Evolutionary conservation across 306 rosid species (phyloP), one percentile per base, ranked within the genome.

Genomic region (Crotalaria pallida): DNA sequence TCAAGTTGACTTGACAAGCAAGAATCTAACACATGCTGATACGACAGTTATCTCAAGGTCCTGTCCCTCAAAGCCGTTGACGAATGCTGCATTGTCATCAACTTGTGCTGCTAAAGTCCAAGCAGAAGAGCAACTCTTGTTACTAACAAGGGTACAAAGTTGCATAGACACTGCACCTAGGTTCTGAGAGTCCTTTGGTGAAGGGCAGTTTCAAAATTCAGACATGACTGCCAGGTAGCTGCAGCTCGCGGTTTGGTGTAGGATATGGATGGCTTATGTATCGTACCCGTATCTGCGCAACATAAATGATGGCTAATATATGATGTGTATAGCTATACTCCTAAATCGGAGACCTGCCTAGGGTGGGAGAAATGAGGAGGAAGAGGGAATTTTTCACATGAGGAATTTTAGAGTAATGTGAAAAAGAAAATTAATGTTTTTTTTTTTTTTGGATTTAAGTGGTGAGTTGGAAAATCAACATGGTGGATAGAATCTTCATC

Each of bases 101-200:
- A 26, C 77, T 26, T 78, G 78, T 70, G 73, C 79, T 4, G 87
- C 89, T 19, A 89, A 86, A 79, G 80, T 93, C 2, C 98, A 84
- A 34, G 98, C 90, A 5, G 98, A 90, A 67, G 98, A 93, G 73
- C 86, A 82, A n/a, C 93, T 93, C 36, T 62, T 90, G 78, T 58
- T 85, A 1, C 63, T 82, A 62, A 62, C 80, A 5, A 71, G 87
- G 52, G 41, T 71, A 22, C 80, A 77, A 9, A 83, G 80, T 69
- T 81, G 86, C 78, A 50, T 67, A 0, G 71, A 48, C 60, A 43
- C 66, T 0, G 60, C 58, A 2, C 27, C 71, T 16, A 55, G 81
- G 40, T 58, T 69, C 41, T 55, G 74, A 77, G 74, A 77, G 21
- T 53, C 36, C 22, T 13, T 33, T 19, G 34, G 50, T 26, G 40